Evolutionary conservation across 108 stramenopile genomes (phyloP).

Genomic region (Pseudonitzschia multiseries): DNA sequence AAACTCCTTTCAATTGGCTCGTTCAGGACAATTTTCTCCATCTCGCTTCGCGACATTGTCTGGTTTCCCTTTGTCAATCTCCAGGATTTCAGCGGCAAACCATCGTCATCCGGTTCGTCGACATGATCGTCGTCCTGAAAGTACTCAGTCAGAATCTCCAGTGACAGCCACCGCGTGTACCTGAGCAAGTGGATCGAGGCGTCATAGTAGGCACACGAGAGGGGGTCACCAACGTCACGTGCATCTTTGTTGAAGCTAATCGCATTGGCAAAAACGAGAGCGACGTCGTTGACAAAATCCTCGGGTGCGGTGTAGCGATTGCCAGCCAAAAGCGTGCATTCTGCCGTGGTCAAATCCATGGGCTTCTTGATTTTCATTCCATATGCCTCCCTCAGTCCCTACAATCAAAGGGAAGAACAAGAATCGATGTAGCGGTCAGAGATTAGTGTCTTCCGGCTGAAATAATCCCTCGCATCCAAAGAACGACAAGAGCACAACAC

Average conservation of each 20-base stretch:
- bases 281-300: constrained; percentile 79
- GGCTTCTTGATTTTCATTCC: constrained; percentile 70
- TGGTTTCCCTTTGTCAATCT: constrained; percentile 64
- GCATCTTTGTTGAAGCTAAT: constrained; percentile 82
- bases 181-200: constrained; percentile 80
- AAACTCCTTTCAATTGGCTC: constrained; percentile 71
- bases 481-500: neutral
- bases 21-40: constrained; percentile 74
- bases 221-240: constrained; percentile 76
- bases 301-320: constrained; percentile 50
- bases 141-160: constrained; percentile 61
- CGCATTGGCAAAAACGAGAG: constrained; percentile 81
- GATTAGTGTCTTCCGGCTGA: neutral
- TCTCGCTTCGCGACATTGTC: constrained; percentile 73
- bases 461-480: neutral
- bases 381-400: constrained; percentile 68
- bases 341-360: constrained; percentile 89
- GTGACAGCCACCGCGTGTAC: constrained; percentile 81
- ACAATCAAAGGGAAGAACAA: neutral
- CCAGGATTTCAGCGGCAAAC: constrained; percentile 66
- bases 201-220: constrained; percentile 87
- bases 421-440: neutral
- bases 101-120: constrained; percentile 49
- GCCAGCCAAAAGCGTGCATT: constrained; percentile 76
- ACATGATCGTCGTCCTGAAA: constrained; percentile 42